Evolutionary conservation across 441 rosid genomes (phyloP), one percentile per base, ranked within the genome.

Genomic region (Manihot esculenta): DNA sequence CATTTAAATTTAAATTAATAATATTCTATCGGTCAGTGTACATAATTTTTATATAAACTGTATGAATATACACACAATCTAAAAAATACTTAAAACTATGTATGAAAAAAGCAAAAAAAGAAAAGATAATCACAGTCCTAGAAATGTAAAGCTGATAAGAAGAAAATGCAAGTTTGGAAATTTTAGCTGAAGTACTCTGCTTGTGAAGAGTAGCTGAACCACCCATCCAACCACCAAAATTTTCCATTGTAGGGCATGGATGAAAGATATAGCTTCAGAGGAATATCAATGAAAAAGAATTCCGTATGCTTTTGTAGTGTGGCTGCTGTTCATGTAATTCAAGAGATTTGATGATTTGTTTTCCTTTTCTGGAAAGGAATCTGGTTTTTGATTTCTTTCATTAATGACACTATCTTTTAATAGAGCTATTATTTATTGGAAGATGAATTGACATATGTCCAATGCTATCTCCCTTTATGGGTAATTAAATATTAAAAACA

Each of bases 371-470:
- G 42, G 51, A 24, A 71, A 18, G 35, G 62, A 70, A 70, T 70
- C 61, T 70, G 66, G 20, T 24, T 69, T 61, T 14, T 15, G 49
- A 62, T 61, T 50, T 51, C 61, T 9, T 1, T 51, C 61, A 62
- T 62, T 60, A 62, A 62, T 71, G 74, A 24, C 24, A 56, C 18
- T 42, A 68, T 56, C 49, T 12, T 3, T n/a, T 14, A 50, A 45
- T n/a, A 56, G 8, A 59, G 56, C 57, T 57, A 44, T 27, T 44
- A 69, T 47, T 69, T 69, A 69, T 58, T 45, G 57, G 21, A n/a
- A 59, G 30, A 51, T 30, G 35, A 59, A 2, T 48, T 49, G 49
- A 26, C 50, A 21, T 48, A 60, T 33, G 60, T 61, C 21, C 15
- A 56, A 45, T 24, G 49, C 23, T 33, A 66, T 14, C 0, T 1